Percentiles rank a stretch among this genome's conserved stretches.
phyloP scores from a whole-genome alignment of 208 protist species.

The Leishmania arabica region DNA sequence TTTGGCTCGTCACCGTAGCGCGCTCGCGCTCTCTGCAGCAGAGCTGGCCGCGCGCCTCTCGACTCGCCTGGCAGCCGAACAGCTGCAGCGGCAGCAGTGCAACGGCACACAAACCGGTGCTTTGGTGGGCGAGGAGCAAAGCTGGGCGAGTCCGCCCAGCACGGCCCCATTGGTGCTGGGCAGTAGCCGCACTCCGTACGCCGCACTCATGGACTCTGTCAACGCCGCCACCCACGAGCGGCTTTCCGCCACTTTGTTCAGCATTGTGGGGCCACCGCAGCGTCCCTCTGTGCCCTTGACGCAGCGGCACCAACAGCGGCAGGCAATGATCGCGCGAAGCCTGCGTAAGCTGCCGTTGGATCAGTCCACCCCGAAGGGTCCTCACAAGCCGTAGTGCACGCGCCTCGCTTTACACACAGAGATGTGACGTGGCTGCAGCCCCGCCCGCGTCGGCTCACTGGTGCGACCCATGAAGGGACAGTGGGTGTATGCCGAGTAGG shows the following conservation, averaged over 20 bases:
- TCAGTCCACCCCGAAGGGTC: not conserved
- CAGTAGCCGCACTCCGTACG: constrained; percentile 28
- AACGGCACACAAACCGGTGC: not conserved
- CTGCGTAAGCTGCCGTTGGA: constrained; percentile 37
- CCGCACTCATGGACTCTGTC: constrained; percentile 18
- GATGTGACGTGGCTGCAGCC: not conserved
- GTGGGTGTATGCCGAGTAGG: not conserved
- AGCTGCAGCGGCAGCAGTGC: constrained; percentile 19
- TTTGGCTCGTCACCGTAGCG: not conserved
- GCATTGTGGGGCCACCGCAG: constrained; percentile 4
- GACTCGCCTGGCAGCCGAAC: constrained; percentile 21
- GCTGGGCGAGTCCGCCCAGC: no score
- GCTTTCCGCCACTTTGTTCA: constrained; percentile 7
- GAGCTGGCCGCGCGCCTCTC: constrained; percentile 23
- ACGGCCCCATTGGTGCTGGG: constrained; percentile 9
- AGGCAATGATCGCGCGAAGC: constrained; percentile 52
- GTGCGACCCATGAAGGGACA: not conserved
- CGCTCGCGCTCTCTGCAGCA: not conserved
- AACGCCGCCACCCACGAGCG: constrained; percentile 16
- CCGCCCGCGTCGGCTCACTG: not conserved
- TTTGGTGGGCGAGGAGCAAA: not conserved
- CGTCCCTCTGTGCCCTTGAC: constrained; percentile 21
- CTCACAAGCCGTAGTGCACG: constrained; percentile 2
- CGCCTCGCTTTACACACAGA: not conserved
- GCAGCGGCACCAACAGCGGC: constrained; percentile 36